A percentile compares a stretch with the other conserved stretches of the same genome.
Conservation (phyloP, 768 basidiomycete genomes). For the Lentinula edodes region DNA sequence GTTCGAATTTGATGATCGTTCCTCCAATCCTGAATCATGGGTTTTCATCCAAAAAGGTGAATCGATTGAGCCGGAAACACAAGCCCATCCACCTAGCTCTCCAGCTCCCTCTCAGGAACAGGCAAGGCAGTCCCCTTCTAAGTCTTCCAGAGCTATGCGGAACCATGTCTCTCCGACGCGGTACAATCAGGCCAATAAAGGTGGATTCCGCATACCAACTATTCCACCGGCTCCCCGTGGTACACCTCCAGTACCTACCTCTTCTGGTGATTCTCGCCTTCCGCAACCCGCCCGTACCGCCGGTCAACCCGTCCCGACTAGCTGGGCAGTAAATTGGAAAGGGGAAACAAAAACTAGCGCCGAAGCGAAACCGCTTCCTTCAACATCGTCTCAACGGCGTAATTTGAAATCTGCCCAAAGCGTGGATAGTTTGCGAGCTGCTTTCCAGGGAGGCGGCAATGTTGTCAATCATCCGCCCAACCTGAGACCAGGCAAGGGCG, state of each 20-base stretch:
- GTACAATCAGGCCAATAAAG: slow-evolving; percentile 17
- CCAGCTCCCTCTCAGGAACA: slow-evolving; percentile 26
- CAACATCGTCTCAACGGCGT: slow-evolving; percentile 25
- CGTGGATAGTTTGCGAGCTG: slow-evolving; percentile 46
- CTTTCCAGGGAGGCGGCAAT: neutral
- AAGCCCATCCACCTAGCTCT: slow-evolving; percentile 18
- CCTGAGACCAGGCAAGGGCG: slow-evolving; percentile 26
- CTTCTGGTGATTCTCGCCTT: slow-evolving; percentile 26
- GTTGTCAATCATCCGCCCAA: slow-evolving; percentile 26
- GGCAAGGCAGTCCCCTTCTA: slow-evolving; percentile 14
- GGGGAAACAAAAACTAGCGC: slow-evolving; percentile 30
- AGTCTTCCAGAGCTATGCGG: slow-evolving; percentile 20
- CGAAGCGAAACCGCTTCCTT: slow-evolving; percentile 29
- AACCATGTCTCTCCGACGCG: slow-evolving; percentile 24
- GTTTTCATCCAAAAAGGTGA: slow-evolving; percentile 3
- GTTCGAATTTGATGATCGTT: slow-evolving; percentile 5
- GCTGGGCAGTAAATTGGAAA: slow-evolving; percentile 48
- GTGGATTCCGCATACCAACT: slow-evolving; percentile 6
- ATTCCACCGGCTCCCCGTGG: slow-evolving; percentile 33
- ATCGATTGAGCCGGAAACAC: neutral
- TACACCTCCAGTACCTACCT: slow-evolving; percentile 31
- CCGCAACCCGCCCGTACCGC: slow-evolving; percentile 26
- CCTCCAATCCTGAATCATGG: slow-evolving; percentile 7
- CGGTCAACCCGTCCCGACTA: slow-evolving; percentile 39
- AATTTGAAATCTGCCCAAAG: slow-evolving; percentile 40